phyloP scores from a whole-genome alignment of 108 stramenopile species.

The Cyclotella choctawhatcheeana region DNA sequence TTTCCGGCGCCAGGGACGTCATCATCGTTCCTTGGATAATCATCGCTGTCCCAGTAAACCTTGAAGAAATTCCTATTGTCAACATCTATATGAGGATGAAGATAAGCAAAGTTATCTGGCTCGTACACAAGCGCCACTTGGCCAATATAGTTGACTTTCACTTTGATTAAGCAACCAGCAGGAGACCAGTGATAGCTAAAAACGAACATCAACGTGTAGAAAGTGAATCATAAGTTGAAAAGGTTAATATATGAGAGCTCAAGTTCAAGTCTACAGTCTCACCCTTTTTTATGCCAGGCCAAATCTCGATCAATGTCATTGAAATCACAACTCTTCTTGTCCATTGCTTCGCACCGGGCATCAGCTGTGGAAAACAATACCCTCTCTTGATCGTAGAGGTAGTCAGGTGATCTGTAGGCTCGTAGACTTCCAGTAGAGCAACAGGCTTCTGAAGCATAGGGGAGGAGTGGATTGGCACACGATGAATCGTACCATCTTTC shows the following conservation, averaged over 20 bases:
- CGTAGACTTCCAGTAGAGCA: conserved; percentile 20
- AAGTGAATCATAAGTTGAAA: no score
- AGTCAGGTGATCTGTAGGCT: conserved; percentile 23
- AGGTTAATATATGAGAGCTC: no score
- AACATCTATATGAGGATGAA: conserved; percentile 34
- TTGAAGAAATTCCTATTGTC: conserved; percentile 54
- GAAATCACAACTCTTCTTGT: conserved; percentile 32
- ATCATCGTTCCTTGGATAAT: conserved; percentile 41
- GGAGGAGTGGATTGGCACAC: conserved; percentile 48
- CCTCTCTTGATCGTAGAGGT: conserved; percentile 47
- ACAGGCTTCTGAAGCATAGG: conserved; percentile 44
- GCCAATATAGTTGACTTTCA: conserved; percentile 61
- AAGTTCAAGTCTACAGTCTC: no score
- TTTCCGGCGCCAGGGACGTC: conserved; percentile 42
- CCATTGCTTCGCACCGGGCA: conserved; percentile 38
- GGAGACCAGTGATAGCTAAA: conserved; percentile 56
- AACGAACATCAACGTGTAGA: no score
- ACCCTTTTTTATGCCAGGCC: conserved; percentile 37
- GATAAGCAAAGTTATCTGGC: conserved; percentile 25
- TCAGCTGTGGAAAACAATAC: conserved; percentile 35
- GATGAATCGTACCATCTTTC: conserved; percentile 32
- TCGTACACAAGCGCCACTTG: conserved; percentile 68
- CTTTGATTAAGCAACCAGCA: conserved; percentile 51
- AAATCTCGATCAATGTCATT: conserved; percentile 32
- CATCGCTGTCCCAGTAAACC: conserved; percentile 36